Percentiles rank a stretch among this genome's conserved stretches.
Conservation (phyloP, 2,329 filamentous ascomycete species). For the Trichophyton mentagrophytes region DNA sequence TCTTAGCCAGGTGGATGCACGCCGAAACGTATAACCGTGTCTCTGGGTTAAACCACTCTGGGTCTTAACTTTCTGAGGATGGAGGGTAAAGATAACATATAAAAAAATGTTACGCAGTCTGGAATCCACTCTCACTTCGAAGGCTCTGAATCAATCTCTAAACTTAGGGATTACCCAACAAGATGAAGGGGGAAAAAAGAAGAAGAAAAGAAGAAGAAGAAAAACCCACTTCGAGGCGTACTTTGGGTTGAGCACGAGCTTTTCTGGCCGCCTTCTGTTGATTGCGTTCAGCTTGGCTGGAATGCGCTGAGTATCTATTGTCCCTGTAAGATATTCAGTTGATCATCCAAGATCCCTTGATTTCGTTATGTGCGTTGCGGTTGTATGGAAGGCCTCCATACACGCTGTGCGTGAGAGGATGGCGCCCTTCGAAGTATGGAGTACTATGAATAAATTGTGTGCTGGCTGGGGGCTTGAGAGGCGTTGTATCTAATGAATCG, state of each 20-base stretch:
- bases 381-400: background rate
- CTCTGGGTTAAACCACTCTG: background rate
- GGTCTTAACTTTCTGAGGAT: too few species aligned
- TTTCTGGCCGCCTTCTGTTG: background rate
- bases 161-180: too few species aligned
- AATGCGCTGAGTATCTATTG: background rate
- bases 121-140: background rate
- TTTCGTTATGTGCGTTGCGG: background rate
- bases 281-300: background rate
- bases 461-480: background rate
- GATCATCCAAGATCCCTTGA: slow-evolving; percentile 1
- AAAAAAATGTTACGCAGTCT: background rate
- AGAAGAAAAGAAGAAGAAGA: background rate
- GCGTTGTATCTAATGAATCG: background rate
- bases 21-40: background rate
- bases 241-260: background rate
- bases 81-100: background rate
- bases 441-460: too few species aligned
- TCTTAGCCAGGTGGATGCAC: background rate
- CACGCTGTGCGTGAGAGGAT: background rate
- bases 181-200: too few species aligned
- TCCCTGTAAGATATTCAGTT: background rate
- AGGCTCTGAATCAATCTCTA: background rate
- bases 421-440: background rate
- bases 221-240: background rate